A percentile compares a stretch with the other conserved stretches of the same genome.
Conservation (phyloP, 768 basidiomycete genomes). For the Lactarius sp. region DNA sequence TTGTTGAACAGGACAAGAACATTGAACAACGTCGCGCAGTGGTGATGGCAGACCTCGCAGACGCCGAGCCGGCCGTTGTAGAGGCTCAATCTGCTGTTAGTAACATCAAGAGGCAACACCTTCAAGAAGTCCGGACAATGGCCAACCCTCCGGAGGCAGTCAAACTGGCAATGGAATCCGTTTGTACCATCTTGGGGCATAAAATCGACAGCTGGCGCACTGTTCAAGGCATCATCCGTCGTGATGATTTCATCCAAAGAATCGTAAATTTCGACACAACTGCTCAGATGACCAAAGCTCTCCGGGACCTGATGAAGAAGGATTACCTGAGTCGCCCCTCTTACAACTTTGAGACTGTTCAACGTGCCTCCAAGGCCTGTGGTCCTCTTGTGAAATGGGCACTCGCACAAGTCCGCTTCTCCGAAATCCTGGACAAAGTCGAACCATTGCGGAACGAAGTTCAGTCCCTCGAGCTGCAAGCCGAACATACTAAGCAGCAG, state of each 20-base stretch:
- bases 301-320: slow-evolving; percentile 87
- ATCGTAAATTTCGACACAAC: slow-evolving; percentile 96
- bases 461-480: slow-evolving; percentile 85
- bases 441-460: slow-evolving; percentile 96
- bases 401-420: slow-evolving; percentile 93
- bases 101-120: slow-evolving; percentile 91
- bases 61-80: slow-evolving; percentile 94
- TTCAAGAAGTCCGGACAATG: slow-evolving; percentile 97
- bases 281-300: slow-evolving; percentile 79
- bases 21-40: slow-evolving; percentile 85
- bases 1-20: slow-evolving; percentile 84
- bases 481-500: slow-evolving; percentile 92
- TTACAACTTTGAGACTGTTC: slow-evolving; percentile 93
- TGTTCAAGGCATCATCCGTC: slow-evolving; percentile 91
- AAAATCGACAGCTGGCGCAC: slow-evolving; percentile 96
- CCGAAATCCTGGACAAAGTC: slow-evolving; percentile 94
- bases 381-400: slow-evolving; percentile 99
- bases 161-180: slow-evolving; percentile 97
- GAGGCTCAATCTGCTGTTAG: slow-evolving; percentile 96
- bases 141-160: slow-evolving; percentile 97
- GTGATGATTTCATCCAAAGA: slow-evolving; percentile 93
- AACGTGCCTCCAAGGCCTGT: slow-evolving; percentile 93
- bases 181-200: slow-evolving; percentile 93
- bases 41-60: slow-evolving; percentile 92
- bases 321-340: slow-evolving; percentile 88